Evolutionary conservation across 1,284 basidiomycete genomes (phyloP).

Genomic region (Moesziomyces aphidis): DNA sequence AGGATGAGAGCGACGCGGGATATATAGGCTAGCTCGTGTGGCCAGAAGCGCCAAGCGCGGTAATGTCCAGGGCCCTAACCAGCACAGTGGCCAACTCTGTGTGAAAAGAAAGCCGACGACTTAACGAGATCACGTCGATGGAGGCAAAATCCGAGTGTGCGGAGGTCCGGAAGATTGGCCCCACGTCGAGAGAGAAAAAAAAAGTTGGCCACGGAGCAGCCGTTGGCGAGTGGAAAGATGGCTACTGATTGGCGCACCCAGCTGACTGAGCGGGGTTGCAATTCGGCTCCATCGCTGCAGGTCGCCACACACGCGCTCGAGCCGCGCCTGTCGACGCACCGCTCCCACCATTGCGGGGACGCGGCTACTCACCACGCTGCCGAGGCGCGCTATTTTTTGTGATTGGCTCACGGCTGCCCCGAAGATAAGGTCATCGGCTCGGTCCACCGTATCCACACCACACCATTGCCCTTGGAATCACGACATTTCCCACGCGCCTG

Average conservation of each 20-base stretch:
- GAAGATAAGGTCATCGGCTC: background rate
- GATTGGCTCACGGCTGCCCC: background rate
- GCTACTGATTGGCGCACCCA: background rate
- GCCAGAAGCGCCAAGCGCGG: background rate
- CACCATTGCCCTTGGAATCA: background rate
- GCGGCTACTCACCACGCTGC: too few relatives aligned
- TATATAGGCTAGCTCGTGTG: background rate
- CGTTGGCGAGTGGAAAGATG: background rate
- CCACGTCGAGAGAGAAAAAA: background rate
- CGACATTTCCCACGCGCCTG: background rate
- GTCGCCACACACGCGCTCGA: background rate
- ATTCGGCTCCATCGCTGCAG: background rate
- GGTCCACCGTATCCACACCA: background rate
- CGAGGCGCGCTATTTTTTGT: too few relatives aligned
- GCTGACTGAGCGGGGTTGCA: background rate
- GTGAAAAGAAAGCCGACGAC: background rate
- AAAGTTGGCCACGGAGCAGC: background rate
- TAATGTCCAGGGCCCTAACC: background rate
- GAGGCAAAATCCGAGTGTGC: background rate
- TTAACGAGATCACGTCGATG: background rate
- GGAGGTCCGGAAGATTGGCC: background rate
- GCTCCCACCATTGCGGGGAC: background rate
- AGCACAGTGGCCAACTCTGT: background rate
- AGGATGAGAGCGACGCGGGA: background rate
- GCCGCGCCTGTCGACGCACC: background rate